A percentile compares a stretch with the other conserved stretches of the same genome.
Conservation (phyloP, 129 eudicot species). For the Silybum marianum region DNA sequence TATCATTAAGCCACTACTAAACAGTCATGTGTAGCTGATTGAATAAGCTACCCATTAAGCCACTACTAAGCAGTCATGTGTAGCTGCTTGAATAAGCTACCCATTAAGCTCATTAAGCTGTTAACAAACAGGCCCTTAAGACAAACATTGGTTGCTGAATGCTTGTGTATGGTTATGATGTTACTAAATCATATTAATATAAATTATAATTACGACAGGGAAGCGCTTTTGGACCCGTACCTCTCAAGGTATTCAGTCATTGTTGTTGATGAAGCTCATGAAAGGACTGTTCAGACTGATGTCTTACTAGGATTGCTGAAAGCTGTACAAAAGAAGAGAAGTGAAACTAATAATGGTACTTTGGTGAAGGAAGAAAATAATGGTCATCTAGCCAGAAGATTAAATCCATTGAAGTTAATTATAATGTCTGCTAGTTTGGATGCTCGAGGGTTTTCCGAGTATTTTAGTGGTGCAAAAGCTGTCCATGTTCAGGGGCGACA, state of each 20-base stretch:
- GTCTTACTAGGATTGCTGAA: constrained; percentile 90
- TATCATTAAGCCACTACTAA: too few relatives aligned
- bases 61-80: too few relatives aligned
- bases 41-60: too few relatives aligned
- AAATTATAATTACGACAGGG: constrained; percentile 34
- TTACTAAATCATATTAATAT: too few relatives aligned
- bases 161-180: background rate
- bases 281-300: constrained; percentile 96
- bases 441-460: constrained; percentile 86
- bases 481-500: constrained; percentile 96
- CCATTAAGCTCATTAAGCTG: too few relatives aligned
- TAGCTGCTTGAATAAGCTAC: too few relatives aligned
- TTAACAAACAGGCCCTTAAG: too few relatives aligned
- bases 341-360: constrained; percentile 33
- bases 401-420: constrained; percentile 70
- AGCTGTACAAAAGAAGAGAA: constrained; percentile 66
- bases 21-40: too few relatives aligned
- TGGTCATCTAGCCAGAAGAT: constrained; percentile 39
- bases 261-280: constrained; percentile 98
- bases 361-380: constrained; percentile 37
- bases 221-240: constrained; percentile 88
- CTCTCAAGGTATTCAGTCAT: constrained; percentile 89
- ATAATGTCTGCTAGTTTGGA: constrained; percentile 99
- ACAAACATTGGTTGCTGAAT: too few relatives aligned
- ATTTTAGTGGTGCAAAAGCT: constrained; percentile 91